phyloP scores from a whole-genome alignment of 768 basidiomycete genomes.

The Hypholoma fasciculare region DNA sequence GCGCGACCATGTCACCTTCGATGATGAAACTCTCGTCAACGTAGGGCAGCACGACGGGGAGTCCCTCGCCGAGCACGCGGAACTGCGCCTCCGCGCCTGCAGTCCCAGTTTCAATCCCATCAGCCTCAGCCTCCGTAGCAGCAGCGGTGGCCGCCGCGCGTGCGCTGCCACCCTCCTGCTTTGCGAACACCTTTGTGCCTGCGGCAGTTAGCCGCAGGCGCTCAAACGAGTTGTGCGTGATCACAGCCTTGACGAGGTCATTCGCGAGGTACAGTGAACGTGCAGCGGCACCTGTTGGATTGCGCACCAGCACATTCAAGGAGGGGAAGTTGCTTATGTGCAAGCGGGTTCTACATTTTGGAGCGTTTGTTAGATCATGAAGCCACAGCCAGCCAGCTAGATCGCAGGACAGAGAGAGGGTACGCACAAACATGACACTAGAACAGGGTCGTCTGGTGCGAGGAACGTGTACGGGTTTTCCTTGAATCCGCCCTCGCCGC shows the following conservation, averaged over 20 bases:
- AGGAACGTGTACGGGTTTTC: slow-evolving; percentile 93
- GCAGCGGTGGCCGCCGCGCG: neutral
- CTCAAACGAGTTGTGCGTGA: slow-evolving; percentile 79
- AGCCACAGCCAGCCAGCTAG: too few species aligned
- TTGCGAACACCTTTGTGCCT: slow-evolving; percentile 92
- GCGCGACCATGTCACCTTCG: slow-evolving; percentile 48
- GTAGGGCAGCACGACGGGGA: slow-evolving; percentile 84
- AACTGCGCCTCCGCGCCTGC: slow-evolving; percentile 57
- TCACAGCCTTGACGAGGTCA: slow-evolving; percentile 77
- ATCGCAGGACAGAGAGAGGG: neutral
- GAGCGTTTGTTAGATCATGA: neutral
- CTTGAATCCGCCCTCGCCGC: slow-evolving; percentile 56
- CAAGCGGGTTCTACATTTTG: slow-evolving; percentile 59
- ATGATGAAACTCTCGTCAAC: slow-evolving; percentile 66
- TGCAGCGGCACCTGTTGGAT: slow-evolving; percentile 67
- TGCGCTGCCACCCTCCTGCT: slow-evolving; percentile 60
- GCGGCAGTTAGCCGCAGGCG: slow-evolving; percentile 86
- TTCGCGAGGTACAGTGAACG: slow-evolving; percentile 90
- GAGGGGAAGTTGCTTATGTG: slow-evolving; percentile 73
- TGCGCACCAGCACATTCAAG: slow-evolving; percentile 82
- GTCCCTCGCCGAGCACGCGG: slow-evolving; percentile 81
- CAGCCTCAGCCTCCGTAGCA: too few species aligned
- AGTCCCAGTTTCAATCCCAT: neutral
- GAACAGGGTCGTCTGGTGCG: slow-evolving; percentile 63
- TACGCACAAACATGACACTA: slow-evolving; percentile 73